Evolutionary conservation across 1,284 basidiomycete genomes (phyloP).

Genomic region (Malassezia nana): DNA sequence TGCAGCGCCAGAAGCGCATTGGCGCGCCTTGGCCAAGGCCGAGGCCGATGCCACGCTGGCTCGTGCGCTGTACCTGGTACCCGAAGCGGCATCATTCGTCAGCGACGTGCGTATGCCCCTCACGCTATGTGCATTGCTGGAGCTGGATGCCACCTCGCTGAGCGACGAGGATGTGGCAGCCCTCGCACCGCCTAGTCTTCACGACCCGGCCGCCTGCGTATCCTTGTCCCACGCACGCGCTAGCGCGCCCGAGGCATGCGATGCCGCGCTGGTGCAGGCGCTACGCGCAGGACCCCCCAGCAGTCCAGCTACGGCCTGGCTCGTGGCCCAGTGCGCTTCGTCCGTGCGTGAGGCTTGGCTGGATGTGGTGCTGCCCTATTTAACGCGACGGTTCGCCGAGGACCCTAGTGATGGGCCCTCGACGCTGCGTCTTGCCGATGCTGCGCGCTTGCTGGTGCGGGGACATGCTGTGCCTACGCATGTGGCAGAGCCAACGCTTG

Average conservation of each 20-base stretch:
- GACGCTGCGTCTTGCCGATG: not conserved
- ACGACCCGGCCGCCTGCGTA: not conserved
- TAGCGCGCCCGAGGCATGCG: not conserved
- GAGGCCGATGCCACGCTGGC: not conserved
- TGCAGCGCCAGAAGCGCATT: not conserved
- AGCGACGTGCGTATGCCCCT: not conserved
- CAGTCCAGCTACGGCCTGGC: not conserved
- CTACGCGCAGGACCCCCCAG: not conserved
- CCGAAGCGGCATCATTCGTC: not conserved
- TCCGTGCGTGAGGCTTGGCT: not conserved
- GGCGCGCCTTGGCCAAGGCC: not conserved
- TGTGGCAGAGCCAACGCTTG: slow-evolving; percentile 65
- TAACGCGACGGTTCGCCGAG: slow-evolving; percentile 28
- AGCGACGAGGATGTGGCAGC: not conserved
- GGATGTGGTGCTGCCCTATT: not conserved
- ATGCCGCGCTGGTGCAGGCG: not conserved
- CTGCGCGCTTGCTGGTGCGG: not conserved
- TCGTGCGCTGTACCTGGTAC: not conserved
- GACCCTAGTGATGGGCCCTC: slow-evolving; percentile 30
- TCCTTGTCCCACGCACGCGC: not conserved
- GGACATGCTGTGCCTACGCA: slow-evolving; percentile 46
- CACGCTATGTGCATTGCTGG: not conserved
- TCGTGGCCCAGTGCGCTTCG: not conserved
- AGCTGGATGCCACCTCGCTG: not conserved
- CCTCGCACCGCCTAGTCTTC: not conserved